These are phyloP conservation scores for Aspergillus funiculosus DNA, from an alignment of 495 filamentous ascomycete species.

Conservation along the genomic window DNA sequence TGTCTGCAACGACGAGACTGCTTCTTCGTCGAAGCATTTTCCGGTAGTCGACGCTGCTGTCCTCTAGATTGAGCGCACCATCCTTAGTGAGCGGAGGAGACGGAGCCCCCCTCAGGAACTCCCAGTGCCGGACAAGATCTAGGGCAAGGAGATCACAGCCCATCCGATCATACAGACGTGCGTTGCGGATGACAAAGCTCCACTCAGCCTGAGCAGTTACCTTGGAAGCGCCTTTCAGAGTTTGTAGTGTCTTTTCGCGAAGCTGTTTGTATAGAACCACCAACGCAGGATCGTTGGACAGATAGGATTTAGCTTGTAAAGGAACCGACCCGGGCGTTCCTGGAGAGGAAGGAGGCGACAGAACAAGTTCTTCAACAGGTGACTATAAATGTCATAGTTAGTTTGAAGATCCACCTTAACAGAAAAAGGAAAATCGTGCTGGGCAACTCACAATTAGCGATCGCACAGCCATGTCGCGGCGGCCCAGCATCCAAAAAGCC, in stretches of 20 bases:
- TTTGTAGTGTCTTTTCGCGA: conserved; percentile 77
- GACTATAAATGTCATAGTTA: conserved; percentile 48
- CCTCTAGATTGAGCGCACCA: conserved; percentile 27
- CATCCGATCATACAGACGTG: conserved; percentile 87
- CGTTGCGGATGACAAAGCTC: conserved; percentile 85
- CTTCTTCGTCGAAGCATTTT: conserved; percentile 65
- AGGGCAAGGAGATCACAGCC: conserved; percentile 91
- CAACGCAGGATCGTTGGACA: conserved; percentile 84
- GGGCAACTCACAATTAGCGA: conserved; percentile 57
- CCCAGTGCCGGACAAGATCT: conserved; percentile 77
- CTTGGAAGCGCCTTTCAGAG: conserved; percentile 74
- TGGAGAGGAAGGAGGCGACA: conserved; percentile 41
- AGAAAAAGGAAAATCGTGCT: neutral
- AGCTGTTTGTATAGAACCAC: conserved; percentile 84
- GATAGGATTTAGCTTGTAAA: conserved; percentile 67
- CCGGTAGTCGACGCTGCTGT: conserved; percentile 52
- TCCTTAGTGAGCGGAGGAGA: conserved; percentile 23
- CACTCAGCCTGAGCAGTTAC: conserved; percentile 77
- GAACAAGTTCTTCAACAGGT: conserved; percentile 65
- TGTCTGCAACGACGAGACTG: conserved; percentile 75
- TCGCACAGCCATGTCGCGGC: conserved; percentile 77
- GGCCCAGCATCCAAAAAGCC: conserved; percentile 90
- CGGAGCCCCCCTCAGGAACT: conserved; percentile 56
- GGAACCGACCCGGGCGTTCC: conserved; percentile 39
- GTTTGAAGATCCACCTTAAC: neutral